A percentile compares a stretch with the other conserved stretches of the same genome.
Evolutionary conservation across 192 early-diverging fungal genomes (phyloP).

Genomic region (Coemansia sp.): DNA sequence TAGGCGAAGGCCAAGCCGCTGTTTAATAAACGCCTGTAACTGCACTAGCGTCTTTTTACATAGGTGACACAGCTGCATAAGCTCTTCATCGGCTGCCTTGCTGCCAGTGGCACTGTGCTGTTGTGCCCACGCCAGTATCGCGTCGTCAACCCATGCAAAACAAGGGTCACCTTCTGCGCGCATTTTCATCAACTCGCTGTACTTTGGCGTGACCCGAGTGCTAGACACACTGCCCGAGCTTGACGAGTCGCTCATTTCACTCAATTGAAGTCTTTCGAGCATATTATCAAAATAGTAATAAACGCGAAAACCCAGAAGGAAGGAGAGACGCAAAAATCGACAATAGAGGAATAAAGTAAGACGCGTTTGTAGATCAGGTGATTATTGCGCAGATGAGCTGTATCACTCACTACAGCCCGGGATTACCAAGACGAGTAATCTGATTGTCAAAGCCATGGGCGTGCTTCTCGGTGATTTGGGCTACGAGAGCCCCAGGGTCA

Average conservation of each 20-base stretch:
- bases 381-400: no score
- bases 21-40: neutral
- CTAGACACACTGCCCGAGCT: neutral
- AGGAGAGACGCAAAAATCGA: no score
- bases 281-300: neutral
- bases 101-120: conserved; percentile 5
- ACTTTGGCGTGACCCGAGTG: neutral
- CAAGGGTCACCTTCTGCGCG: neutral
- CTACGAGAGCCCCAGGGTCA: conserved; percentile 70
- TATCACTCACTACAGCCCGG: no score
- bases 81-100: neutral
- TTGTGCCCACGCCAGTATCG: conserved; percentile 6
- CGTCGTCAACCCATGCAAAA: neutral
- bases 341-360: no score
- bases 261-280: neutral
- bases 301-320: no score
- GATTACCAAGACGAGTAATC: conserved; percentile 17
- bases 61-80: conserved; percentile 4
- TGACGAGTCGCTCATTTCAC: neutral
- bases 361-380: no score
- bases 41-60: neutral
- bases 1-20: neutral
- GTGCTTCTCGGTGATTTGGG: conserved; percentile 69
- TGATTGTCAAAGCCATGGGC: conserved; percentile 84
- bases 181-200: conserved; percentile 1